Evolutionary conservation across 2,329 filamentous ascomycete genomes (phyloP).

Genomic region (Phialemoniopsis sp.): DNA sequence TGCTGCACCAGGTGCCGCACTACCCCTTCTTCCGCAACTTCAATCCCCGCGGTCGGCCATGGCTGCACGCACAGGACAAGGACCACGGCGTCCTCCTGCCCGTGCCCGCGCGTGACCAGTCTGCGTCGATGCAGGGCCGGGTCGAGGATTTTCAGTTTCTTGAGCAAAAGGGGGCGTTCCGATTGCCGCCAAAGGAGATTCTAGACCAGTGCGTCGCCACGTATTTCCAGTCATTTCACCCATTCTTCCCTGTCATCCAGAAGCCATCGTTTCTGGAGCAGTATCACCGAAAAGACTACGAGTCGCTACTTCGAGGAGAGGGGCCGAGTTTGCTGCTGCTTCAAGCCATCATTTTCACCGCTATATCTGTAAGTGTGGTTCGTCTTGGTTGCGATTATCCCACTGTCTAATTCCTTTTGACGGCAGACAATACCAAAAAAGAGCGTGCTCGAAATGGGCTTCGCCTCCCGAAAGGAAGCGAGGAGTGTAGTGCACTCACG

Average conservation of each 20-base stretch:
- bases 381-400: no score
- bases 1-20: conserved; percentile 1
- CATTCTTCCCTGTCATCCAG: conserved; percentile 13
- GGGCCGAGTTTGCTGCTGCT: conserved; percentile 1
- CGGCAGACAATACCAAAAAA: background rate
- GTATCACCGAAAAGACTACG: conserved; percentile 2
- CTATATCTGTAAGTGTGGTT: background rate
- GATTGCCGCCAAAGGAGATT: conserved; percentile 7
- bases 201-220: conserved; percentile 10
- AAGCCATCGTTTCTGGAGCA: conserved; percentile 7
- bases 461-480: conserved; percentile 7
- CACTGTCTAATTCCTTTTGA: no score
- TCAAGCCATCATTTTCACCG: background rate
- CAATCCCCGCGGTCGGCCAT: background rate
- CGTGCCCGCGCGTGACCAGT: background rate
- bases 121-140: background rate
- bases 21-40: background rate
- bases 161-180: conserved; percentile 9
- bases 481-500: conserved; percentile 7
- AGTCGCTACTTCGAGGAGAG: no score
- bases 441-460: conserved; percentile 2
- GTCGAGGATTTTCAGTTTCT: conserved; percentile 10
- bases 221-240: conserved; percentile 13
- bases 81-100: background rate
- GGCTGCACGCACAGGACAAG: background rate